Evolutionary conservation across 176 grass and related monocot genomes (phyloP), one percentile per base, ranked within the genome.

Genomic region (barley (Hordeum vulgare)): DNA sequence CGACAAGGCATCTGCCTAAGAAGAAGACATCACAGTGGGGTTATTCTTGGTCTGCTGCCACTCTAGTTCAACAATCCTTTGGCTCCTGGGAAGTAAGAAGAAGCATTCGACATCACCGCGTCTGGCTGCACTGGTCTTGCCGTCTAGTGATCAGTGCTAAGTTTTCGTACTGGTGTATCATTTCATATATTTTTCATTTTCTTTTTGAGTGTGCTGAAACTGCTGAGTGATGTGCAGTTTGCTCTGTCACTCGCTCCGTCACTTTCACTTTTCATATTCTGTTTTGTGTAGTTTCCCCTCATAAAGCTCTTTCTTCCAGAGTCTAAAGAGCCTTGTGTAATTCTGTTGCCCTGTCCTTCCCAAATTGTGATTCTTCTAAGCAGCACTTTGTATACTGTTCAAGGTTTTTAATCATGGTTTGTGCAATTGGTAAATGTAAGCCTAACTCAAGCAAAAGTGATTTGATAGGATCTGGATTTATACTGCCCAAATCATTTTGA

Each of bases 1-100:
- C 7, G 85, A 88, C 14, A 88, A 88, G 60, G 72, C 89, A 14
- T 80, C 85, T 3, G 64, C 82, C 40, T 91, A 69, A 81, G 56
- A 41, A 29, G 20, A n/a, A 1, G 51, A 23, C n/a, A 75, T 29
- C 36, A 74, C 53, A 56, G 21, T 56, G 53, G 24, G 42, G 37
- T 56, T 6, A 17, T 10, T 64, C 37, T 81, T 57, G 27, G 41
- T 64, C 51, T 39, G 64, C 39, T 72, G 20, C 84, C 76, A 11
- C 64, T 42, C 53, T 8, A 56, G 18, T 56, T 56, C 53, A 7
- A 56, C 53, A 56, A 67, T 88, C 64, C 81, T 61, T 75, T 57
- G 79, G 75, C 86, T 73, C 42, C 31, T 37, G 60, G 11, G 12
- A 33, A 58, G n/a, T 56, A 56, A 71, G 65, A 40, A 71, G 24